Percentiles rank a stretch among this genome's conserved stretches.
Conservation (phyloP, 306 rosid species). For the Quercus gilva region DNA sequence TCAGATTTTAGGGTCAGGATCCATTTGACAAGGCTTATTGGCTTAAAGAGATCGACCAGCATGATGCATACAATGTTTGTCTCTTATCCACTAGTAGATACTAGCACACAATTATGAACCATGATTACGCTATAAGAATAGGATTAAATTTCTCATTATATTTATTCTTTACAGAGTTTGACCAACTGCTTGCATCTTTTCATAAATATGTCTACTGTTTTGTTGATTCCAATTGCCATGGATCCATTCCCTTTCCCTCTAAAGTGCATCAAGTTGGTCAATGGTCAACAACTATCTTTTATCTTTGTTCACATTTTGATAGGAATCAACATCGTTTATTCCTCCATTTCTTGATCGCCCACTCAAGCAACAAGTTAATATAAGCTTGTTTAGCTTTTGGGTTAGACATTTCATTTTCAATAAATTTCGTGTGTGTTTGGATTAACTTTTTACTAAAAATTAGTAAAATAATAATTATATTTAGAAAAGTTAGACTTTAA, state of each 20-base stretch:
- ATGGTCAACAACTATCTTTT: neutral
- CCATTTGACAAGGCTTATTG: neutral
- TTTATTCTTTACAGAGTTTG: constrained; percentile 6
- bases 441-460: too few species aligned
- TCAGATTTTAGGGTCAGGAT: neutral
- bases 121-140: neutral
- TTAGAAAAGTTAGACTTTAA: too few species aligned
- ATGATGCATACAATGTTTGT: neutral
- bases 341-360: too few species aligned
- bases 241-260: neutral
- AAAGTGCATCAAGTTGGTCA: constrained; percentile 4
- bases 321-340: neutral
- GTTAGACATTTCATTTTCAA: too few species aligned
- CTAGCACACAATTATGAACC: neutral
- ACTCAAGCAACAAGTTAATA: too few species aligned
- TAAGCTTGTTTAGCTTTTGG: too few species aligned
- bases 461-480: too few species aligned
- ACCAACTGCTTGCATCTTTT: constrained; percentile 10
- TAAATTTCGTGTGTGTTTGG: too few species aligned
- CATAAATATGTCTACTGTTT: neutral
- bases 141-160: neutral
- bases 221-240: neutral
- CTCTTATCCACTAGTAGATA: neutral
- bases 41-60: neutral
- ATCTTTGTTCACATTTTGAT: neutral